Percentiles rank a stretch among this genome's conserved stretches.
Evolutionary conservation across 75 land plant species (phyloP).

Genomic region (Picea glauca): DNA sequence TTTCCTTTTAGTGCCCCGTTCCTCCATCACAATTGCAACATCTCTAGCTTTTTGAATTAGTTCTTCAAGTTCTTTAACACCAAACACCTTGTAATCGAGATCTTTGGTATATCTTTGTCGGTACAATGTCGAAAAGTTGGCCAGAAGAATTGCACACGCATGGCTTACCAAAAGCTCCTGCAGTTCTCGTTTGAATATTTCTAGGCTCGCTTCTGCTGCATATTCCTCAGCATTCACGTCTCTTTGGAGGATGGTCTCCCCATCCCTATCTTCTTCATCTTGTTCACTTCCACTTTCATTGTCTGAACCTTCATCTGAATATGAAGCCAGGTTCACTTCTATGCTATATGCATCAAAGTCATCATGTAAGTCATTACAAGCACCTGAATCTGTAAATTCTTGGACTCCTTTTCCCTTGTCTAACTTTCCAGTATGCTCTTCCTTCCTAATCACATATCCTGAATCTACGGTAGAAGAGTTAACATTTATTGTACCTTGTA

Average conservation of each 20-base stretch:
- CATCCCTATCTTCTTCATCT: conserved; percentile 7
- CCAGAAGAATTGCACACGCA: conserved; percentile 24
- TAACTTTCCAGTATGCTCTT: background rate
- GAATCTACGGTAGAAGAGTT: conserved; percentile 3
- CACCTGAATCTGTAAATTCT: background rate
- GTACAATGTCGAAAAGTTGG: conserved; percentile 20
- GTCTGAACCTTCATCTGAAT: conserved; percentile 35
- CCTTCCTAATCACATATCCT: background rate
- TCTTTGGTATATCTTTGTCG: conserved; percentile 29
- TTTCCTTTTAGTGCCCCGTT: conserved; percentile 5
- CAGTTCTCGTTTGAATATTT: conserved; percentile 56
- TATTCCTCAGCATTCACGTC: conserved; percentile 12
- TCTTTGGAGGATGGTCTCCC: background rate
- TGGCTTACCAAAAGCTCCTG: conserved; percentile 83
- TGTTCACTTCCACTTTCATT: conserved; percentile 12
- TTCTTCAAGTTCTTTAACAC: conserved; percentile 32
- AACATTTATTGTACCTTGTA: too few species aligned
- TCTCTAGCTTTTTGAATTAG: conserved; percentile 31
- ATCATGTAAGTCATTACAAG: background rate
- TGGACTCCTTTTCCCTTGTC: background rate
- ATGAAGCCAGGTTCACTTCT: background rate
- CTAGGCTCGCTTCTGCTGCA: conserved; percentile 23
- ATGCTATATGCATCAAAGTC: too few species aligned
- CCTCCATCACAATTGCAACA: conserved; percentile 24
- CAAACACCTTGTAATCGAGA: conserved; percentile 18